A percentile compares a stretch with the other conserved stretches of the same genome.
These are phyloP conservation scores for Xylaria polymorpha DNA, from an alignment of 2,329 filamentous ascomycete species.

Conservation along the genomic window DNA sequence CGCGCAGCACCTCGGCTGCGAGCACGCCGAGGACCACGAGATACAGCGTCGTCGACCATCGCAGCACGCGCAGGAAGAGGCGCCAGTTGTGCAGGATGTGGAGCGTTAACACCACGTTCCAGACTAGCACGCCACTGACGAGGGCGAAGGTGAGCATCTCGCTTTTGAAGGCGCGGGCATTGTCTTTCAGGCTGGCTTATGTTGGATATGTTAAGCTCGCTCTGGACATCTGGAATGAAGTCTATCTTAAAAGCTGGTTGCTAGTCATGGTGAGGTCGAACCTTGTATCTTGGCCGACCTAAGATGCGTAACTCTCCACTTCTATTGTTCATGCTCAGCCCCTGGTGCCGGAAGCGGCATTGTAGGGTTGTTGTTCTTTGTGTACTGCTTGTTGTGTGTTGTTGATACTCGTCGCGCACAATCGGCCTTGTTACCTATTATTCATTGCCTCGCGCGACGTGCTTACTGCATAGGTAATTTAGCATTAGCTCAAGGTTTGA, in stretches of 20 bases:
- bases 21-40: conserved; percentile 43
- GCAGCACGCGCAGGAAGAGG: conserved; percentile 40
- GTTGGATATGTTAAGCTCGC: too few species aligned
- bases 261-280: background rate
- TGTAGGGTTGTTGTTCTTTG: conserved; percentile 4
- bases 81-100: conserved; percentile 40
- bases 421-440: background rate
- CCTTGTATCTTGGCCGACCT: too few species aligned
- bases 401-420: background rate
- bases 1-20: conserved; percentile 38
- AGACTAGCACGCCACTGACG: conserved; percentile 37
- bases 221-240: too few species aligned
- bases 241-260: background rate
- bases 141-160: conserved; percentile 41
- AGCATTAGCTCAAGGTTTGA: too few species aligned
- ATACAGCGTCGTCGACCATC: conserved; percentile 42
- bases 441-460: background rate
- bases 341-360: conserved; percentile 21
- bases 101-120: conserved; percentile 41
- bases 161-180: background rate
- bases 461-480: background rate
- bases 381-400: background rate
- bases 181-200: background rate
- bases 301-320: background rate
- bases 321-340: background rate